Conservation (phyloP, 2,329 filamentous ascomycete species). For the Neopestalotiopsis sp. region DNA sequence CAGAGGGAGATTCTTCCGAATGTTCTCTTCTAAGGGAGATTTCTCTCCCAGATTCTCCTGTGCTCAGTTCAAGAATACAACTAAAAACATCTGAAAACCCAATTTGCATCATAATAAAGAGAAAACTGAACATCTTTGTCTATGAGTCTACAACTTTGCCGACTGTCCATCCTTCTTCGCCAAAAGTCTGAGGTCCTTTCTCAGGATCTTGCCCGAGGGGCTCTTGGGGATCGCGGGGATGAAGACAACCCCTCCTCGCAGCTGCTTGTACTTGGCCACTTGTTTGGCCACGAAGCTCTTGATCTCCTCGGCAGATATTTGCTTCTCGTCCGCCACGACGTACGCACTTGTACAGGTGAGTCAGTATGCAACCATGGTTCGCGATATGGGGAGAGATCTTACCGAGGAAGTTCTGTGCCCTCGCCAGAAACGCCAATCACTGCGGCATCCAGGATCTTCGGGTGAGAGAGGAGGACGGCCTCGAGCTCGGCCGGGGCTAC, state of each 20-base stretch:
- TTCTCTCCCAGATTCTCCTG: no score
- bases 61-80: no score
- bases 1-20: no score
- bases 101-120: not conserved
- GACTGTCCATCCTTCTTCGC: conserved; percentile 27
- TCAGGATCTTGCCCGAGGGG: conserved; percentile 43
- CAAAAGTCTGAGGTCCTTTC: conserved; percentile 38
- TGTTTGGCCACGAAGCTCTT: conserved; percentile 31
- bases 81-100: no score
- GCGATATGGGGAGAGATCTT: conserved; percentile 40
- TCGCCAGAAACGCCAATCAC: conserved; percentile 58
- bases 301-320: conserved; percentile 30
- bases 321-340: conserved; percentile 30
- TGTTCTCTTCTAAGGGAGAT: no score
- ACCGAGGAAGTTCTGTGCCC: conserved; percentile 52
- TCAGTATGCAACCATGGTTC: not conserved
- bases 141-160: conserved; percentile 26
- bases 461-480: conserved; percentile 36
- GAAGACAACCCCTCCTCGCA: conserved; percentile 42
- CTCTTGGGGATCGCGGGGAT: conserved; percentile 43
- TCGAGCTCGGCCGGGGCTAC: conserved; percentile 65
- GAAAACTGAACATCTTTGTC: not conserved
- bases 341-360: conserved; percentile 28
- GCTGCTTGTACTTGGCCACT: conserved; percentile 38
- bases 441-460: conserved; percentile 51